These are phyloP conservation scores for Hyaloscypha variabilis DNA, from an alignment of 495 filamentous ascomycete species.

Conservation along the genomic window DNA sequence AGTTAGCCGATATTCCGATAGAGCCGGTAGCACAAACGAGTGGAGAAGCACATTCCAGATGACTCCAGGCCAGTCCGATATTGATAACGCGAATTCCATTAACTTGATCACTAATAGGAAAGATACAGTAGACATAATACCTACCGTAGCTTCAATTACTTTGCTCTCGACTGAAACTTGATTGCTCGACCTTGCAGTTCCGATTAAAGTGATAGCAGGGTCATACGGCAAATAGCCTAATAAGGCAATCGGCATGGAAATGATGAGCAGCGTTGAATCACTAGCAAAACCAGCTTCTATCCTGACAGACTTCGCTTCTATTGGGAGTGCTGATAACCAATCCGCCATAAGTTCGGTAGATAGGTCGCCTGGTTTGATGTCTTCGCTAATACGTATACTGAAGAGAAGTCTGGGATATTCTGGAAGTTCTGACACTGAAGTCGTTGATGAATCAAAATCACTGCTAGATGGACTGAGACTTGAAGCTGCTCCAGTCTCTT, in stretches of 20 bases:
- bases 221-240: background rate
- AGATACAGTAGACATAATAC: background rate
- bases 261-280: background rate
- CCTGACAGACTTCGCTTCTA: background rate
- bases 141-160: no score
- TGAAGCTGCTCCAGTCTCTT: background rate
- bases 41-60: no score
- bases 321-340: background rate
- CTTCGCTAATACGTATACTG: conserved; percentile 1
- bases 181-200: background rate
- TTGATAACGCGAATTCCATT: no score
- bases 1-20: no score
- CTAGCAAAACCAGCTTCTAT: conserved; percentile 6
- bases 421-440: background rate
- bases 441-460: background rate
- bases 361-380: background rate
- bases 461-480: background rate
- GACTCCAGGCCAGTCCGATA: no score
- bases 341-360: background rate
- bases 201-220: background rate
- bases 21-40: no score
- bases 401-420: conserved; percentile 6
- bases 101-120: no score
- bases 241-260: background rate
- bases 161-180: background rate